Conservation (phyloP, 2,329 filamentous ascomycete genomes). For the Aureobasidium vineae region DNA sequence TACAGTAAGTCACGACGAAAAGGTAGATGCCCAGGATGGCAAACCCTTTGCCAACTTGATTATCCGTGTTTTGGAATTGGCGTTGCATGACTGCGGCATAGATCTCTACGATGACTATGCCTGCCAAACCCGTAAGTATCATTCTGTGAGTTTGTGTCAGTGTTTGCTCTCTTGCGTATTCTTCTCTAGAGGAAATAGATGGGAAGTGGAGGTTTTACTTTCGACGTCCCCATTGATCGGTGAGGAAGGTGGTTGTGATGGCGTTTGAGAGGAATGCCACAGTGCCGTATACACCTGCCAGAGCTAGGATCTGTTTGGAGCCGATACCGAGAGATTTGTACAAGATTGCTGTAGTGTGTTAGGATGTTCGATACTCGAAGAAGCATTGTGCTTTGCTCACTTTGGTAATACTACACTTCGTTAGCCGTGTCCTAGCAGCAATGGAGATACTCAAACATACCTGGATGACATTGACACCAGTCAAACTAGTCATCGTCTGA, state of each 20-base stretch:
- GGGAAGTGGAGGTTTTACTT: constrained; percentile 38
- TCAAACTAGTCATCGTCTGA: constrained; percentile 58
- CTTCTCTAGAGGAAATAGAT: not conserved
- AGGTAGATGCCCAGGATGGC: constrained; percentile 60
- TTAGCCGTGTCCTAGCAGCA: not conserved
- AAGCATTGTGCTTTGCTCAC: not conserved
- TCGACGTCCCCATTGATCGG: constrained; percentile 59
- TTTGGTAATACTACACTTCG: constrained; percentile 25
- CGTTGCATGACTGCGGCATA: constrained; percentile 60
- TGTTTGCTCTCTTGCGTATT: not conserved
- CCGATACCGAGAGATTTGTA: constrained; percentile 56
- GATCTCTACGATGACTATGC: constrained; percentile 57
- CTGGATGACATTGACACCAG: constrained; percentile 59
- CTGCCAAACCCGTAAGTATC: constrained; percentile 54
- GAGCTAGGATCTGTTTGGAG: constrained; percentile 51
- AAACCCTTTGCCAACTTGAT: constrained; percentile 58
- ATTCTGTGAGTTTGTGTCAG: constrained; percentile 38
- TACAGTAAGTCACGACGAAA: constrained; percentile 57
- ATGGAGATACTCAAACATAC: constrained; percentile 30
- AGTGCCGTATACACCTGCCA: constrained; percentile 57
- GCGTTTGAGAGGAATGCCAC: constrained; percentile 52
- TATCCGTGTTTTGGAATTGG: constrained; percentile 56
- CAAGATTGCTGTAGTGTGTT: constrained; percentile 46
- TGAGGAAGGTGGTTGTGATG: constrained; percentile 53
- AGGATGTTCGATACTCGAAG: not conserved